Evolutionary conservation across 345 rosid genomes (phyloP), one percentile per base, ranked within the genome.

Genomic region (Erysimum cheiranthoides): DNA sequence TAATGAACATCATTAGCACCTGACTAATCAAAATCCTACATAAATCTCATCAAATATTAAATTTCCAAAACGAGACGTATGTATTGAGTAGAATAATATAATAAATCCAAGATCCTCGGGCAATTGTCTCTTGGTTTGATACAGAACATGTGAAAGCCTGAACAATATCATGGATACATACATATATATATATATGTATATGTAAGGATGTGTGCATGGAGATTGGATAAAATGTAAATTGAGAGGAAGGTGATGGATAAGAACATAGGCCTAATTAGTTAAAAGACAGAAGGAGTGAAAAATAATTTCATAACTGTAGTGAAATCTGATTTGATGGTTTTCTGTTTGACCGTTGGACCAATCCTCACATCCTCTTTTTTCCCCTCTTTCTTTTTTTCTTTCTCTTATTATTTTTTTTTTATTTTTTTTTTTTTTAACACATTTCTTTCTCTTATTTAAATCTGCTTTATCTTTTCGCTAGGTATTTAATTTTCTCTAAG

Each of bases 331-430:
- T 66, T 73, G 81, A 78, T 78, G 60, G 73, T 78, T 78, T 73
- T 73, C 65, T 73, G 60, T 78, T 65, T 78, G 81, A 78, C 81
- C 78, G 81, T 73, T 73, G 81, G 81, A 72, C 81, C 78, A 78
- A 66, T 73, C 50, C 77, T 71, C 68, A 42, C 56, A 54, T 25
- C 57, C 28, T 38, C 50, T 16, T 13, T n/a, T n/a, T 53, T 10
- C 47, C 10, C 25, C 51, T 52, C 61, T 49, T 49, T 28, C 18
- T 30, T 17, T 60, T 39, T 53, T n/a, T n/a, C n/a, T n/a, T n/a
- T n/a, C n/a, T n/a, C n/a, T n/a, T n/a, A n/a, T n/a, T n/a, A n/a
- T n/a, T n/a, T n/a, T n/a, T n/a, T n/a, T n/a, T n/a, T n/a, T n/a
- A n/a, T n/a, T n/a, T n/a, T n/a, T n/a, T n/a, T n/a, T n/a, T n/a